phyloP scores from a whole-genome alignment of 441 rosid genomes.

The Pelargonium fulgidum region DNA sequence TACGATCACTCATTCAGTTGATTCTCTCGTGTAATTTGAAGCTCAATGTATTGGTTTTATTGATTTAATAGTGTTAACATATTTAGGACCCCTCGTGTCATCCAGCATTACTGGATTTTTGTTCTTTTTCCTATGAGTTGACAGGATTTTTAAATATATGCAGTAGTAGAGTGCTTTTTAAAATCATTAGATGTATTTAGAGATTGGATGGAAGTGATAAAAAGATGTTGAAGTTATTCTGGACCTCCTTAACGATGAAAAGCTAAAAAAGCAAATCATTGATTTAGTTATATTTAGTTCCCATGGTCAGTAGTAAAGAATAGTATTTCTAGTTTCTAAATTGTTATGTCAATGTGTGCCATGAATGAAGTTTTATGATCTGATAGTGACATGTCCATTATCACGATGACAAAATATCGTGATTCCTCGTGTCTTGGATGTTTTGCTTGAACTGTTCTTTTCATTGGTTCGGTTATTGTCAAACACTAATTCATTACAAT shows the following conservation, averaged over 20 bases:
- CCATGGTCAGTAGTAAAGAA: background rate
- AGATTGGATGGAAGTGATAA: background rate
- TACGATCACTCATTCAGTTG: background rate
- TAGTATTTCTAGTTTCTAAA: background rate
- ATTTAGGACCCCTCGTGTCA: background rate
- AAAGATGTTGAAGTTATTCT: background rate
- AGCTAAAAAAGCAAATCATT: background rate
- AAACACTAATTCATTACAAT: conserved; percentile 24
- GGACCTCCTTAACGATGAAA: background rate
- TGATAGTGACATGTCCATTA: background rate
- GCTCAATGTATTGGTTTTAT: background rate
- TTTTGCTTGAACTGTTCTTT: conserved; percentile 12
- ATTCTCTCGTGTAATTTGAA: background rate
- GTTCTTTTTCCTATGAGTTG: background rate
- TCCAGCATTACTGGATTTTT: background rate
- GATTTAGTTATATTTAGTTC: background rate
- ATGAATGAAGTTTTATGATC: background rate
- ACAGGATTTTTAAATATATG: conserved; percentile 5
- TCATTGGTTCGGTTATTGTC: conserved; percentile 6
- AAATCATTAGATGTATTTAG: background rate
- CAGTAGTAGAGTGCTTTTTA: background rate
- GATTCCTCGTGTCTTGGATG: conserved; percentile 7
- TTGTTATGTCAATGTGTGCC: background rate
- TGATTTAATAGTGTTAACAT: background rate
- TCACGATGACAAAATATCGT: background rate